Evolutionary conservation across 2,329 filamentous ascomycete species (phyloP).

Genomic region (Neurospora sp.): DNA sequence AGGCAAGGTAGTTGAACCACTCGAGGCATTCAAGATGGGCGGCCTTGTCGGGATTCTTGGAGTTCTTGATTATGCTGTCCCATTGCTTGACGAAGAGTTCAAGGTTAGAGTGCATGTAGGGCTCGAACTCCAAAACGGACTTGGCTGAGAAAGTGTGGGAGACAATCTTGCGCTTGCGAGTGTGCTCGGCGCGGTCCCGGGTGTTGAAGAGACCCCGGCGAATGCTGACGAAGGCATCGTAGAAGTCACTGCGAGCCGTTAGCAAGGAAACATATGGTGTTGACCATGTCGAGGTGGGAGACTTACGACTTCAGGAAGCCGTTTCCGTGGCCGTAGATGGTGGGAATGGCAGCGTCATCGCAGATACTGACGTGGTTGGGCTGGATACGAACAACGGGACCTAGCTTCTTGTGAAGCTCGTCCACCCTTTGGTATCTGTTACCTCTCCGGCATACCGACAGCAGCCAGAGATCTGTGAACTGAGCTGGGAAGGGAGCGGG

Average conservation of each 20-base stretch:
- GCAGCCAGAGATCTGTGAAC: slow-evolving; percentile 74
- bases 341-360: slow-evolving; percentile 65
- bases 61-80: slow-evolving; percentile 47
- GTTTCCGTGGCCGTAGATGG: slow-evolving; percentile 72
- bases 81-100: slow-evolving; percentile 64
- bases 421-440: slow-evolving; percentile 57
- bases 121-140: slow-evolving; percentile 74
- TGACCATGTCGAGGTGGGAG: fast-evolving
- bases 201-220: slow-evolving; percentile 84
- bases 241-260: slow-evolving; percentile 56
- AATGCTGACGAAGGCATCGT: slow-evolving; percentile 86
- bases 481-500: slow-evolving; percentile 53
- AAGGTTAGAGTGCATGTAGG: slow-evolving; percentile 76
- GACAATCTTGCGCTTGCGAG: slow-evolving; percentile 80
- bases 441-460: slow-evolving; percentile 56
- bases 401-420: slow-evolving; percentile 62
- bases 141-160: slow-evolving; percentile 81
- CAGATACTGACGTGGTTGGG: slow-evolving; percentile 78
- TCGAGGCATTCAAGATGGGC: slow-evolving; percentile 63
- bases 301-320: slow-evolving; percentile 62
- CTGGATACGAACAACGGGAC: slow-evolving; percentile 72
- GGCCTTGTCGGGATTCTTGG: slow-evolving; percentile 37
- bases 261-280: not conserved
- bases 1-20: slow-evolving; percentile 66
- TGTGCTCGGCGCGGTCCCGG: slow-evolving; percentile 69